Evolutionary conservation across 2,329 filamentous ascomycete genomes (phyloP).

Genomic region (Fusarium liriodendri): DNA sequence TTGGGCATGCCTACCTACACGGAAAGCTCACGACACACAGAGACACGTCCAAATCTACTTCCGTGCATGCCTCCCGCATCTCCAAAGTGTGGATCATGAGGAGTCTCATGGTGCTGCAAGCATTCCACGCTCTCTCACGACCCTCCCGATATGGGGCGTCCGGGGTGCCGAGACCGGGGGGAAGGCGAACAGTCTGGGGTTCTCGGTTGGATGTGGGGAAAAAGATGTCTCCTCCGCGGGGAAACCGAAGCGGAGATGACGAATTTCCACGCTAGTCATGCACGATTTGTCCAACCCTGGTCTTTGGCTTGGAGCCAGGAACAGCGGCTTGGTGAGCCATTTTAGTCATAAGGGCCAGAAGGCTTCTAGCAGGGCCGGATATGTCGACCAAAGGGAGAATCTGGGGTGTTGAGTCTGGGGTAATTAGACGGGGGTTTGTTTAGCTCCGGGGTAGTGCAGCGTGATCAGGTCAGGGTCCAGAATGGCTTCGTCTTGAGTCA

Average conservation of each 20-base stretch:
- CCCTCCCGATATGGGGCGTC: slow-evolving; percentile 22
- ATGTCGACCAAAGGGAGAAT: background rate
- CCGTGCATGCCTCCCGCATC: background rate
- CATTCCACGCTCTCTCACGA: slow-evolving; percentile 19
- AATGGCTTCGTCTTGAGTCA: background rate
- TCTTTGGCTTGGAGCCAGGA: slow-evolving; percentile 7
- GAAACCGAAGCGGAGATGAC: slow-evolving; percentile 7
- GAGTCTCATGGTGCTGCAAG: slow-evolving; percentile 1
- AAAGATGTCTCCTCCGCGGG: background rate
- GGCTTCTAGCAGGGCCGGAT: background rate
- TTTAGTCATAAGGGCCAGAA: background rate
- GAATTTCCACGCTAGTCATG: slow-evolving; percentile 24
- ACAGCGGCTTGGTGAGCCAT: background rate
- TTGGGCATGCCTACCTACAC: background rate
- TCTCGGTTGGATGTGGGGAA: slow-evolving; percentile 6
- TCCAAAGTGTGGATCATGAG: slow-evolving; percentile 8
- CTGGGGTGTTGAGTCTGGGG: background rate
- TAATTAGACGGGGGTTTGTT: background rate
- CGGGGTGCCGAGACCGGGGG: slow-evolving; percentile 29
- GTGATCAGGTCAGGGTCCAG: background rate
- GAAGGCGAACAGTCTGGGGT: slow-evolving; percentile 16
- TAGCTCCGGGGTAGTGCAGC: background rate
- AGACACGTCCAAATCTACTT: background rate
- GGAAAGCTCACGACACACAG: background rate
- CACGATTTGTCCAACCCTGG: slow-evolving; percentile 35